Percentiles rank a stretch among this genome's conserved stretches.
Conservation (phyloP, 2,329 filamentous ascomycete genomes). For the Exophiala bonariae region DNA sequence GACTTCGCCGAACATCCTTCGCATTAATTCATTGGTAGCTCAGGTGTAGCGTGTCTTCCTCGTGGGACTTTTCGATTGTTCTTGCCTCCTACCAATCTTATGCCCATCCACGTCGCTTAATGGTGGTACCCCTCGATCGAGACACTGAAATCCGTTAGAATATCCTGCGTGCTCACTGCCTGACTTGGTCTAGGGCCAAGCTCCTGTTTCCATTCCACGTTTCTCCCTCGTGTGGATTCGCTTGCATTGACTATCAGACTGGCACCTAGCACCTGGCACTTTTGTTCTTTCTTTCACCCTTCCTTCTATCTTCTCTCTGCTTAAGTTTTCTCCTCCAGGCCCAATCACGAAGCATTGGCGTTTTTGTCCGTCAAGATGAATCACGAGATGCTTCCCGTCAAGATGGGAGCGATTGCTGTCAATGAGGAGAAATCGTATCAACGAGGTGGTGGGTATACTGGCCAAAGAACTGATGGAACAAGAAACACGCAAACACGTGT, state of each 20-base stretch:
- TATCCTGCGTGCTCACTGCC: neutral
- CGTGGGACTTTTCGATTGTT: no score
- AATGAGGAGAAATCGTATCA: slow-evolving; percentile 6
- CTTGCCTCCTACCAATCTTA: no score
- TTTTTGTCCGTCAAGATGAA: slow-evolving; percentile 3
- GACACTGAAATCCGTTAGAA: no score
- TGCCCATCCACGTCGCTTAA: no score
- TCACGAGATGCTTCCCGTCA: slow-evolving; percentile 14
- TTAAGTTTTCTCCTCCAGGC: neutral
- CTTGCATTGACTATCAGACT: slow-evolving; percentile 1
- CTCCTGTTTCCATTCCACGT: neutral
- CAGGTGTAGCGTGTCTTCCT: no score
- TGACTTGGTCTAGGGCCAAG: neutral
- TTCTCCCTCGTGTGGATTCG: slow-evolving; percentile 1
- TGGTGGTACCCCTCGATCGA: no score
- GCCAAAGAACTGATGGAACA: slow-evolving; percentile 11
- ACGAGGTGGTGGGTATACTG: slow-evolving; percentile 4
- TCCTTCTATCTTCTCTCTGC: neutral
- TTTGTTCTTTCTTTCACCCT: slow-evolving; percentile 3
- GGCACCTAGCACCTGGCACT: slow-evolving; percentile 1
- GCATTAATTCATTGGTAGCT: no score
- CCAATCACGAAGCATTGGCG: neutral
- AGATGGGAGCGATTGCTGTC: slow-evolving; percentile 9
- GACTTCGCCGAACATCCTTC: no score
- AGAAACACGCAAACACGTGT: slow-evolving; percentile 14